Base-by-base conservation (phyloP, 495 filamentous ascomycete species). In the Penicillium malachiteum region DNA sequence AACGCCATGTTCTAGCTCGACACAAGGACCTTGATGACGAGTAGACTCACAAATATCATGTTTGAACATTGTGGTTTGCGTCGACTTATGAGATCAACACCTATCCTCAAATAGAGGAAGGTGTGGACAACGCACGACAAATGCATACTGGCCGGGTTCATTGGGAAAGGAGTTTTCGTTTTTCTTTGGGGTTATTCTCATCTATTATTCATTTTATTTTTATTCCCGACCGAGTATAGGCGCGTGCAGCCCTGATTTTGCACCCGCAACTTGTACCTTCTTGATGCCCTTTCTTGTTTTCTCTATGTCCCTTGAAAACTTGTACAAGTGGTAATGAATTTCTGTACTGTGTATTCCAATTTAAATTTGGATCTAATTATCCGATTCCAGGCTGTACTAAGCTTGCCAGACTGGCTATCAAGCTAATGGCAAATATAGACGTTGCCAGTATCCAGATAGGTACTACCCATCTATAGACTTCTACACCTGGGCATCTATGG, bases 1-100 rank as follows among this genome's bases (percentile, higher is more conserved):
- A 96, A 82, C 83, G 83, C 51, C 75, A 82, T 41, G 85, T 87
- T n/a, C 74, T 88, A 12, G 80, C 80, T 3, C 70, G 85, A 50
- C 85, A 88, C 64, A 78, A 79, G 41, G 83, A 87, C 58, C 63
- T 84, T 39, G 80, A 82, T 43, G 83, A 86, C 35, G 80, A 83
- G 52, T 76, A 71, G 50, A 57, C 30, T 26, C 17, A 11, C 18
- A 14, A 6, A n/a, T 30, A 11, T 30, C n/a, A 53, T 53, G 34
- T 13, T 58, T 56, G 64, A 48, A 42, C 48, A 56, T 59, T 63
- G 42, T 50, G 62, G 56, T 57, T 57, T 63, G 59, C 48, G 56
- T 56, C 43, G 56, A 47, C 37, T 26, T 17, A 47, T 35, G 43
- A 33, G 38, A 46, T 59, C 43, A 39, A 47, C 38, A 38, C 38